Evolutionary conservation across 441 rosid genomes (phyloP).

Genomic region (Theobroma grandiflorum): DNA sequence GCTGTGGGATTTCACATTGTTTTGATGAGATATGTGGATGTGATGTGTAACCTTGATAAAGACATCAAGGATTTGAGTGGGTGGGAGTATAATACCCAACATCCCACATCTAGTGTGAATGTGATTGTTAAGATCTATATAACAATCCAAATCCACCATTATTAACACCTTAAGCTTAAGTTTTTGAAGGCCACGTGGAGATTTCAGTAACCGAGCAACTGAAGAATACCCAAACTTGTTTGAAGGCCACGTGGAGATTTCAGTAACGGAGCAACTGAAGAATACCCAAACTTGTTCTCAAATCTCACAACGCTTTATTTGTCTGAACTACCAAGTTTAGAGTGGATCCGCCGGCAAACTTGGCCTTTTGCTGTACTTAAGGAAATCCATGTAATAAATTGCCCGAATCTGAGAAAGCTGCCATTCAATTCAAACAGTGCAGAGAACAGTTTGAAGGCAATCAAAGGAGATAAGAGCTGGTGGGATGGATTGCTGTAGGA

Average conservation of each 20-base stretch:
- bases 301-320: background rate
- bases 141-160: too few species aligned
- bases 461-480: conserved; percentile 14
- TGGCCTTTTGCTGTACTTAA: conserved; percentile 1
- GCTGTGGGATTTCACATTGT: too few species aligned
- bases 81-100: too few species aligned
- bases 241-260: background rate
- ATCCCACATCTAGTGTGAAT: too few species aligned
- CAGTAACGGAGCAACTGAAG: background rate
- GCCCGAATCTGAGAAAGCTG: conserved; percentile 18
- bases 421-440: conserved; percentile 18
- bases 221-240: too few species aligned
- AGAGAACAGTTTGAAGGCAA: background rate
- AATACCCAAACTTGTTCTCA: background rate
- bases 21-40: too few species aligned
- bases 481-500: conserved; percentile 21
- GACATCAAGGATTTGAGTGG: too few species aligned
- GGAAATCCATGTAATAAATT: conserved; percentile 1
- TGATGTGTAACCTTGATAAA: too few species aligned
- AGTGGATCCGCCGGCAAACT: background rate
- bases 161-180: too few species aligned
- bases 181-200: too few species aligned
- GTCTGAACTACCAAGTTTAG: background rate
- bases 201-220: too few species aligned
- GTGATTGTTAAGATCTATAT: too few species aligned